Conservation (phyloP, 1,284 basidiomycete species). For the Fomitiporia mediterranea region DNA sequence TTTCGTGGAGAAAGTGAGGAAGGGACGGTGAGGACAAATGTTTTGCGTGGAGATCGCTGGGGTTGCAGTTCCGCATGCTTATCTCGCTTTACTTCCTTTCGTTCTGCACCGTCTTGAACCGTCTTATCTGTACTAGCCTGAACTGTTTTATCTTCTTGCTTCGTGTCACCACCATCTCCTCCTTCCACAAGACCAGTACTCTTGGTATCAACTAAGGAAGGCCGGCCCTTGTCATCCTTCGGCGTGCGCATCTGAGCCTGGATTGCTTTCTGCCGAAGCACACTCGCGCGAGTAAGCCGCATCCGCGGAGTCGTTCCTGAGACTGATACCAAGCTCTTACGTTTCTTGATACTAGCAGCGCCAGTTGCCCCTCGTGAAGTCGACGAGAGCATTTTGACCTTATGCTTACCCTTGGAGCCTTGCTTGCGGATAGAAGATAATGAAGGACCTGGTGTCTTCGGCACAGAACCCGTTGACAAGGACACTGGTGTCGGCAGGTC, state of each 20-base stretch:
- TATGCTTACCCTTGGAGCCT: background rate
- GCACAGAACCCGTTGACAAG: background rate
- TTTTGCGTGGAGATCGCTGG: conserved; percentile 7
- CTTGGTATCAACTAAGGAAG: background rate
- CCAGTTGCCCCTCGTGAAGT: background rate
- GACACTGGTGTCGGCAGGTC: background rate
- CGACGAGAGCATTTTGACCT: background rate
- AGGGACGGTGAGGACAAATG: conserved; percentile 18
- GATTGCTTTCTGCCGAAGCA: conserved; percentile 15
- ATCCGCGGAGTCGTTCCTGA: conserved; percentile 10
- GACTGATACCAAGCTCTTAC: background rate
- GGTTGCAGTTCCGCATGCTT: background rate
- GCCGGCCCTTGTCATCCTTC: background rate
- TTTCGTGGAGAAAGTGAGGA: conserved; percentile 19
- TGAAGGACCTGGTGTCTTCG: background rate
- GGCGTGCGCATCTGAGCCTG: conserved; percentile 4
- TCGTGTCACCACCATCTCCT: background rate
- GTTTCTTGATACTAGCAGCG: background rate
- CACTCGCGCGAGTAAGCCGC: conserved; percentile 15
- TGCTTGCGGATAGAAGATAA: background rate
- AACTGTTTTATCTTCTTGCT: background rate
- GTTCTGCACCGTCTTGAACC: background rate
- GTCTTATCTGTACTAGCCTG: background rate
- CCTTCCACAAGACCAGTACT: background rate
- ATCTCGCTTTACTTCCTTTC: background rate